Percentiles rank a stretch among this genome's conserved stretches.
phyloP scores from a whole-genome alignment of 2,329 filamentous ascomycete genomes.

The Neonectria coccinea region DNA sequence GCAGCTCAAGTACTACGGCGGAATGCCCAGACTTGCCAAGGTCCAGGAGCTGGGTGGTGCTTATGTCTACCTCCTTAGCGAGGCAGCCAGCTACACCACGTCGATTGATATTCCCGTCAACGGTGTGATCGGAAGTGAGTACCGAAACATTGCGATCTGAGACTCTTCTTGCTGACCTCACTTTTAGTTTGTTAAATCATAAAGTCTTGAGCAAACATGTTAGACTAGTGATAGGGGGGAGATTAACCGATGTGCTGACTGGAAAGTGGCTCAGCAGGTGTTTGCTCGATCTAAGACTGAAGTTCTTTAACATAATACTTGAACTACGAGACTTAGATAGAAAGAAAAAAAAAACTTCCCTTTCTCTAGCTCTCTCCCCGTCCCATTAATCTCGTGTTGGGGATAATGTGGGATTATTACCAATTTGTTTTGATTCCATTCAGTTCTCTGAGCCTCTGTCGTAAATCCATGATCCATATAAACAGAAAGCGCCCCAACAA shows the following conservation, averaged over 20 bases:
- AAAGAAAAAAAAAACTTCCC: too few species aligned
- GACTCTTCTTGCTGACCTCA: not conserved
- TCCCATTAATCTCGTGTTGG: too few species aligned
- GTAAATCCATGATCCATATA: not conserved
- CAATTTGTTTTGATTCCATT: not conserved
- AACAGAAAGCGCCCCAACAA: not conserved
- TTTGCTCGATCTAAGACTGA: too few species aligned
- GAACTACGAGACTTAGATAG: too few species aligned
- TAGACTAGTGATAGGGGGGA: too few species aligned
- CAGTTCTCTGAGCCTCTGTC: not conserved
- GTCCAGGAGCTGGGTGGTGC: conserved; percentile 67
- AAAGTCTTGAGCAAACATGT: not conserved
- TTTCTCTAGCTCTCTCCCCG: too few species aligned
- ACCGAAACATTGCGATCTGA: too few species aligned
- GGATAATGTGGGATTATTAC: too few species aligned
- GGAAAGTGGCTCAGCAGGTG: too few species aligned
- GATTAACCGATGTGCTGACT: too few species aligned
- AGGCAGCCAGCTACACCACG: conserved; percentile 62
- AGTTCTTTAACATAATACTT: too few species aligned
- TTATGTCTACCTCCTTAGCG: conserved; percentile 66
- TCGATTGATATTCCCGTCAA: conserved; percentile 59
- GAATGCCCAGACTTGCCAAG: conserved; percentile 65
- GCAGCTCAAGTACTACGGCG: conserved; percentile 69
- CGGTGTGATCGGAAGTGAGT: conserved; percentile 37
- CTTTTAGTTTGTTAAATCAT: conserved; percentile 8